These are phyloP conservation scores for Ochetophila trinervis DNA, from an alignment of 306 rosid species.

Conservation along the genomic window DNA sequence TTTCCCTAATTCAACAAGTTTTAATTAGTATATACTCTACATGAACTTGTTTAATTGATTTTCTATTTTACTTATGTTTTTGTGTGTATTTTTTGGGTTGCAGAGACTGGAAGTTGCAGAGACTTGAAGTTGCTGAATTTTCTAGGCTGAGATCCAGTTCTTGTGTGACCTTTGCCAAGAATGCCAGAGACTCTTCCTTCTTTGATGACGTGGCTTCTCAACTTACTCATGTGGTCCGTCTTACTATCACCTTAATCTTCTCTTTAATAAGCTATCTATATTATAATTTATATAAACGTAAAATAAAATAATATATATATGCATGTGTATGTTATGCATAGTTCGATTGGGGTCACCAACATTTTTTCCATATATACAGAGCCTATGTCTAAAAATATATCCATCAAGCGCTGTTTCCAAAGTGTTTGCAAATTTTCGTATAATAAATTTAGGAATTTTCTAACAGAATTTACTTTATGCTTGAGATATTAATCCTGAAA, in stretches of 20 bases:
- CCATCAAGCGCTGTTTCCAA: too few relatives aligned
- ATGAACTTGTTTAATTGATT: not conserved
- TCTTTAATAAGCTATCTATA: not conserved
- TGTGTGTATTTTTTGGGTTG: constrained; percentile 10
- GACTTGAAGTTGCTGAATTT: constrained; percentile 77
- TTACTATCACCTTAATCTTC: too few relatives aligned
- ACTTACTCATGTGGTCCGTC: constrained; percentile 62
- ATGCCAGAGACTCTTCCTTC: constrained; percentile 65
- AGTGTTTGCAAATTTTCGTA: too few relatives aligned
- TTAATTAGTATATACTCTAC: not conserved
- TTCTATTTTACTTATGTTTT: not conserved
- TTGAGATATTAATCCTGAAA: too few relatives aligned
- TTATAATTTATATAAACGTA: not conserved
- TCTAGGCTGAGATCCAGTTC: constrained; percentile 70
- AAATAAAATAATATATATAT: too few relatives aligned
- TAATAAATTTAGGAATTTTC: too few relatives aligned
- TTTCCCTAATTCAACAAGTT: not conserved
- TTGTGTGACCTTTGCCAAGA: constrained; percentile 50
- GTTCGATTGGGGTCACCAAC: too few relatives aligned
- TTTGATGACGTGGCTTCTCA: constrained; percentile 79
- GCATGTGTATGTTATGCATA: too few relatives aligned
- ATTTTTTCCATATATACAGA: too few relatives aligned
- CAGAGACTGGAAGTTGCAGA: constrained; percentile 62
- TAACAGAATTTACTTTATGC: too few relatives aligned
- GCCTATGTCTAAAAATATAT: too few relatives aligned